Base-by-base conservation (phyloP, 371 early-diverging fungal species). In the Apophysomyces sp. region DNA sequence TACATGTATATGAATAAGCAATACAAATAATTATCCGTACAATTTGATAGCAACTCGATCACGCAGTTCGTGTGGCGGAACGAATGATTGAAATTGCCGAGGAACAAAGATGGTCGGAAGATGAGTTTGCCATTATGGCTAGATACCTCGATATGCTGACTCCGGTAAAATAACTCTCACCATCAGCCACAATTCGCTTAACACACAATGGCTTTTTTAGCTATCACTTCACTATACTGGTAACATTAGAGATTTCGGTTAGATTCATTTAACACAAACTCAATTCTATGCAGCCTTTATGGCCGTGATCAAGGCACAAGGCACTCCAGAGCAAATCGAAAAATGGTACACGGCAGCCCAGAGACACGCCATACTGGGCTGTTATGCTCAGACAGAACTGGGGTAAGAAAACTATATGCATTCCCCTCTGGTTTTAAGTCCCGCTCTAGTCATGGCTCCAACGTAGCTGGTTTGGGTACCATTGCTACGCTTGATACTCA, bases 361-460 rank as follows among this genome's bases (percentile, higher is more conserved):
- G 49, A 78, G 81, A 59, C 90, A 87, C 71, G 85, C 88, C 57
- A 89, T 92, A 63, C 84, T 93, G 58, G 92, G 92, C 11, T 93
- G 92, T 71, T 93, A 92, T 63, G 92, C 93, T n/a, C 91, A 92
- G 67, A 94, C 92, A 0, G 93, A 93, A 68, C 69, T 90, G 24
- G 88, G 89, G 56, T 89, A 86, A 55, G 66, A 29, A 16, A 11
- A 39, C 31, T 15, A 54, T 8, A 13, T 11, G 13, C 40, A 15
- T 53, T 11, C 30, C 27, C n/a, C 4, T 34, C n/a, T 49, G 18
- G 52, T 32, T 18, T n/a, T 7, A 21, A 44, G 21, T 16, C 8
- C 4, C 21, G 34, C 13, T 34, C 30, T 57, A 71, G 73, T 29
- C 77, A 72, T 67, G 92, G 89, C 1, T 92, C 93, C 37, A 94